A percentile compares a stretch with the other conserved stretches of the same genome.
These are phyloP conservation scores for Thermomyces lanuginosus DNA, from an alignment of 2,329 filamentous ascomycete genomes.

Conservation along the genomic window DNA sequence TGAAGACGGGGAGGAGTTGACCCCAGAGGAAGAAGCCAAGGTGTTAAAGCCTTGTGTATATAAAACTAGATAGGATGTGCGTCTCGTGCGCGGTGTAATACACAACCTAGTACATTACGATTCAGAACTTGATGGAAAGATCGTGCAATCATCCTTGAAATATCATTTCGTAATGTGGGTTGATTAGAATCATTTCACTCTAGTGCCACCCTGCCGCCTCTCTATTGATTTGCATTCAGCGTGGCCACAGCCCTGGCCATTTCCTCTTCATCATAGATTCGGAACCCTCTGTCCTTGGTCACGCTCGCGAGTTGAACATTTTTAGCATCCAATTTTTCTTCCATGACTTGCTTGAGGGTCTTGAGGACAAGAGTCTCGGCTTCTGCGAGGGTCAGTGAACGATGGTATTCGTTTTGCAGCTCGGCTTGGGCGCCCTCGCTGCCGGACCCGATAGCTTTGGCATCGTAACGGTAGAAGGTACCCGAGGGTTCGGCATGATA, in stretches of 20 bases:
- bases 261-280: conserved; percentile 95
- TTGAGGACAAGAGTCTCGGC: conserved; percentile 92
- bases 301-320: conserved; percentile 97
- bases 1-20: conserved; percentile 37
- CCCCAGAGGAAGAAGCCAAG: conserved; percentile 45
- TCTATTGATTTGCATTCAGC: conserved; percentile 30
- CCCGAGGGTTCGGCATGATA: conserved; percentile 97
- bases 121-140: too few species aligned
- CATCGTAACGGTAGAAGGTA: conserved; percentile 97
- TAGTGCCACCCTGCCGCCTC: too few species aligned
- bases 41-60: conserved; percentile 93
- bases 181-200: too few species aligned
- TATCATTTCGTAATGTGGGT: too few species aligned
- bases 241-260: conserved; percentile 87
- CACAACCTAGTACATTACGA: too few species aligned
- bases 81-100: too few species aligned
- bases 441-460: conserved; percentile 94
- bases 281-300: conserved; percentile 93
- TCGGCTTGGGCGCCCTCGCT: conserved; percentile 96
- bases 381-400: conserved; percentile 82
- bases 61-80: conserved; percentile 72
- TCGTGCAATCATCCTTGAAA: too few species aligned
- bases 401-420: conserved; percentile 97
- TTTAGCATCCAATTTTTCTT: conserved; percentile 97
- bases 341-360: conserved; percentile 99